Percentiles rank a stretch among this genome's conserved stretches.
Conservation (phyloP, 164 flowering plant species). For the Annona cherimola region DNA sequence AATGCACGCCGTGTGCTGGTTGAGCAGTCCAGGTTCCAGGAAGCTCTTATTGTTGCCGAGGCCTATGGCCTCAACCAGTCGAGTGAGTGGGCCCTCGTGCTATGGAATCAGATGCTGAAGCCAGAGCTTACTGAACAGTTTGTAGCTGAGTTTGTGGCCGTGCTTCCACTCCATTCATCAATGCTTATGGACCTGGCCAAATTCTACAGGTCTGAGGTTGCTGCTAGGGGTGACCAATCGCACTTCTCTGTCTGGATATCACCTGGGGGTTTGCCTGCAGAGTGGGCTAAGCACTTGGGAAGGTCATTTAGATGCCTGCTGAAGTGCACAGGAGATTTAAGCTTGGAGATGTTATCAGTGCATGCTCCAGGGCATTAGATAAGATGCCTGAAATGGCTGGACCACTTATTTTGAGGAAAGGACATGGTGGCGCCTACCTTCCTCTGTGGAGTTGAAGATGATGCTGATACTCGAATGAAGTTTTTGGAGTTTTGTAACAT, state of each 20-base stretch:
- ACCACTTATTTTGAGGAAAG: conserved; percentile 85
- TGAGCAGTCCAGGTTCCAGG: conserved; percentile 92
- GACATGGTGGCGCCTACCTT: conserved; percentile 96
- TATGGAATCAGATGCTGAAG: no score
- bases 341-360: conserved; percentile 62
- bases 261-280: conserved; percentile 92
- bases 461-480: not conserved
- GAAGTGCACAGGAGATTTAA: conserved; percentile 79
- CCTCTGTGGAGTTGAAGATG: conserved; percentile 34
- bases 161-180: conserved; percentile 75
- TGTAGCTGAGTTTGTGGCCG: no score
- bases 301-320: conserved; percentile 84
- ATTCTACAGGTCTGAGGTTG: conserved; percentile 83
- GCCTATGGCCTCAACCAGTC: conserved; percentile 82
- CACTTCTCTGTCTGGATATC: conserved; percentile 96
- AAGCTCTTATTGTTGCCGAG: conserved; percentile 93
- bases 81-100: no score
- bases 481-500: not conserved
- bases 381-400: conserved; percentile 80
- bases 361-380: conserved; percentile 59
- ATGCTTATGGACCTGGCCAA: conserved; percentile 82
- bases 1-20: conserved; percentile 91
- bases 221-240: conserved; percentile 90
- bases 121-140: no score
- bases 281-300: conserved; percentile 83